Evolutionary conservation across 2,329 filamentous ascomycete species (phyloP), one percentile per base, ranked within the genome.

Genomic region (Dactylonectria macrodidyma): DNA sequence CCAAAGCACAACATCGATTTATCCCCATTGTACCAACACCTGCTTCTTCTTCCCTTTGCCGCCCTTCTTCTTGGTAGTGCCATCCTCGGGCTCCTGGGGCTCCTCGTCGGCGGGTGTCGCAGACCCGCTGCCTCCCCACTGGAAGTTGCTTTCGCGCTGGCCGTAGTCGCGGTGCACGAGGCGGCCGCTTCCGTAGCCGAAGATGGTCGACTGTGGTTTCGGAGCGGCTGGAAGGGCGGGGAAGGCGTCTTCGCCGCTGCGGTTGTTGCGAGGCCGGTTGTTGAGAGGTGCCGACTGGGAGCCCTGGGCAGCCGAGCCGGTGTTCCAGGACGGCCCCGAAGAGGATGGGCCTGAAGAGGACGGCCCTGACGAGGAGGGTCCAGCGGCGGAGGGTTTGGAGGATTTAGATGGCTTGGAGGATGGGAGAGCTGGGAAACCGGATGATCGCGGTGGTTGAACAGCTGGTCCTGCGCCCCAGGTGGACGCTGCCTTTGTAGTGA

Each of bases 181-280:
- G 4, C 82, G 78, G 4, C 89, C 82, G 5, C 82, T 79, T 2
- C 89, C 89, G 72, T 91, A 90, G 3, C 88, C 88, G 62, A 90
- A 90, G 51, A 91, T 89, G 0, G 88, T 89, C 1, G 88, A 90
- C 48, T 84, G 84, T 3, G 88, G 88, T 75, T 91, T 98, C 0
- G 93, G 88, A 1, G 94, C 95, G 0, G 90, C 86, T 0, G 95
- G 95, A 1, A 98, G 86, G 1, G 94, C 91, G 0, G 95, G 95
- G 81, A 98, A 98, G 0, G 91, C 90, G 69, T 95, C 92, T 51
- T 82, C 81, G 54, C 79, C 81, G 34, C 76, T 77, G 30, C 71
- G 73, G 38, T 66, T 55, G 16, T 66, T 64, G 44, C 59, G 62
- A 30, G 62, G 75, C 30, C 63, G 70, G 38, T 64, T 71, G 62